phyloP scores from a whole-genome alignment of 2,329 filamentous ascomycete species.

The Aspergillus jensenii region DNA sequence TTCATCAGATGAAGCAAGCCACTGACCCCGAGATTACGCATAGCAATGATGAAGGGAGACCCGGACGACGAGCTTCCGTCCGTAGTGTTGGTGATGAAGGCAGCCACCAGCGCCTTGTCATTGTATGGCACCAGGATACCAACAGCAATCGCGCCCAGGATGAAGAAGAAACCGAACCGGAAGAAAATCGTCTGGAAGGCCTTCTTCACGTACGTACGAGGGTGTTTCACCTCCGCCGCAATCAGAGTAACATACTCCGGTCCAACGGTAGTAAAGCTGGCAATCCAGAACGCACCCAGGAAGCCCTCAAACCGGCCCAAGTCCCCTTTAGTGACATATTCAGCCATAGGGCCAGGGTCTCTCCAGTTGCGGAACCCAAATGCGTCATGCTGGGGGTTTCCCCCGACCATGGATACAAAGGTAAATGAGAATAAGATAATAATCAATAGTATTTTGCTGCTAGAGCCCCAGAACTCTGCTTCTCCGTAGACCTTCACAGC shows the following conservation, averaged over 20 bases:
- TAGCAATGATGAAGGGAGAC: slow-evolving; percentile 64
- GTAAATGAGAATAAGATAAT: slow-evolving; percentile 68
- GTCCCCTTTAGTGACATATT: slow-evolving; percentile 58
- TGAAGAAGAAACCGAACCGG: slow-evolving; percentile 69
- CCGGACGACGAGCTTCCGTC: slow-evolving; percentile 48
- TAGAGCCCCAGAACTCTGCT: slow-evolving; percentile 14
- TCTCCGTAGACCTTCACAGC: slow-evolving; percentile 9
- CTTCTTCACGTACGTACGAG: slow-evolving; percentile 63
- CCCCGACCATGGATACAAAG: slow-evolving; percentile 75
- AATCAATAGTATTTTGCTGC: slow-evolving; percentile 62
- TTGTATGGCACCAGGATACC: slow-evolving; percentile 68
- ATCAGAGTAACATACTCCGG: slow-evolving; percentile 60
- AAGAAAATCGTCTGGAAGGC: slow-evolving; percentile 75
- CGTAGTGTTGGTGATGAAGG: slow-evolving; percentile 20
- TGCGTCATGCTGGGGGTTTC: slow-evolving; percentile 66
- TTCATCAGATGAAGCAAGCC: slow-evolving; percentile 61
- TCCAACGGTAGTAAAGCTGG: slow-evolving; percentile 61
- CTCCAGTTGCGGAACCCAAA: slow-evolving; percentile 66
- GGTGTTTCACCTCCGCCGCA: slow-evolving; percentile 66
- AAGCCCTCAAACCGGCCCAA: slow-evolving; percentile 56
- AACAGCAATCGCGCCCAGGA: slow-evolving; percentile 66
- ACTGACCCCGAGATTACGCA: slow-evolving; percentile 54
- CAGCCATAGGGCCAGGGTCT: slow-evolving; percentile 19
- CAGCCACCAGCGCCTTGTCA: slow-evolving; percentile 44
- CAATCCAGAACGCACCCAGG: slow-evolving; percentile 69